Base-by-base conservation (phyloP, 192 early-diverging fungal species). In the Coemansia sp. region DNA sequence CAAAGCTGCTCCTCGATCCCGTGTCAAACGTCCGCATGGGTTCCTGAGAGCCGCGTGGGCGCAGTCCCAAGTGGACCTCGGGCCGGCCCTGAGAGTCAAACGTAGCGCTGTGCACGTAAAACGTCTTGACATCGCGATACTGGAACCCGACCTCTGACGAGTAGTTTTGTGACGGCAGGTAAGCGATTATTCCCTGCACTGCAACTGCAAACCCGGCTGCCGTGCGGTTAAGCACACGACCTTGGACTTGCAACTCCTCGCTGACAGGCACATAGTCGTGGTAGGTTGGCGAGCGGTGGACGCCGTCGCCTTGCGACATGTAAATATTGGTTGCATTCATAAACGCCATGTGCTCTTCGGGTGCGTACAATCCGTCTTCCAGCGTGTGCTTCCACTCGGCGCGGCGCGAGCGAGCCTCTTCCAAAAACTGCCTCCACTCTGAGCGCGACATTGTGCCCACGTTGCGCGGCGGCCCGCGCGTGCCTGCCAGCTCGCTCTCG, bases 381-480 rank as follows among this genome's bases (percentile, higher is more conserved):
- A 84, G 49, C 21, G 65, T 70, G 13, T 71, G 56, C 62, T 75
- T 77, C 82, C 82, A 84, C 25, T 69, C 70, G 21, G 63, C 65
- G 36, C 78, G 68, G 42, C 74, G 75, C 56, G 84, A 60, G n/a
- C 58, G 51, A 1, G 80, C 80, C 31, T 81, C 49, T 18, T 76
- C 69, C 29, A 90, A 50, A 54, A 88, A 81, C 50, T 70, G 65
- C 46, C 81, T 60, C 74, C 85, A 90, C 63, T 88, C 70, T 10
- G 53, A 38, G 9, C 72, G 70, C 8, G 80, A 68, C 85, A 90
- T 82, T 32, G 51, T 19, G 8, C 68, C 70, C 14, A 90, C 55
- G 69, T 84, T 86, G 39, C 77, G 73, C 50, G 56, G 55, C 19
- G 66, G 60, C 3, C 56, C 61, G 15, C 27, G 29, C 21, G 27